Conservation (phyloP, 495 filamentous ascomycete genomes). For the Collariella sp. region DNA sequence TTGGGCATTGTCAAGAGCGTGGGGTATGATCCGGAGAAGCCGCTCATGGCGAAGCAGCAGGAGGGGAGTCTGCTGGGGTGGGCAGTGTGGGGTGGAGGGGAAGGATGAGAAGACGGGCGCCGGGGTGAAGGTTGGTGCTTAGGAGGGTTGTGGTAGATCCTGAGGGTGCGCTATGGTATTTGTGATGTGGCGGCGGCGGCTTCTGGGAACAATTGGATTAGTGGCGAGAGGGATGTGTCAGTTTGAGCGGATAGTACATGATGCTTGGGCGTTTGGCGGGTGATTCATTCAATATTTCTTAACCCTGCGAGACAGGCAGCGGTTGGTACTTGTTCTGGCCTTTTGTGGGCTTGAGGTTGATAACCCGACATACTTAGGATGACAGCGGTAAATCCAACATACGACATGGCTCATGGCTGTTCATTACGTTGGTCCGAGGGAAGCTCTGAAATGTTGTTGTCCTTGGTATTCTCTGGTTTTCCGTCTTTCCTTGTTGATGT, state of each 20-base stretch:
- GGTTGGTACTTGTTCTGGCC: not conserved
- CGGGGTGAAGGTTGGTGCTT: constrained; percentile 10
- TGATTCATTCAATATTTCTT: not conserved
- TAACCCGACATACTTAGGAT: not conserved
- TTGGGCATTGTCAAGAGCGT: constrained; percentile 88
- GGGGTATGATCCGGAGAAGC: constrained; percentile 64
- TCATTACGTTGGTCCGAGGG: too few species aligned
- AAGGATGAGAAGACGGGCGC: not conserved
- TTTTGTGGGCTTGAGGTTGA: not conserved
- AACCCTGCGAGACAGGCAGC: not conserved
- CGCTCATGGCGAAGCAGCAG: constrained; percentile 25
- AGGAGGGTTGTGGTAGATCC: not conserved
- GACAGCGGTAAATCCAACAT: too few species aligned
- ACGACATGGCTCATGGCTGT: too few species aligned
- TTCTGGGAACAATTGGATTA: not conserved
- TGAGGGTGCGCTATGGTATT: too few species aligned
- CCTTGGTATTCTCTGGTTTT: not conserved
- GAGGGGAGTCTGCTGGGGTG: constrained; percentile 3
- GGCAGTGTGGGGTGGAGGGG: not conserved
- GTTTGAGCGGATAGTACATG: not conserved
- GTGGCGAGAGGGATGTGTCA: not conserved
- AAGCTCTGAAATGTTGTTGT: too few species aligned
- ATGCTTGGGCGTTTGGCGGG: not conserved
- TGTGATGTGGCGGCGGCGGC: too few species aligned
- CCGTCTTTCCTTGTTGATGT: not conserved